A percentile compares a stretch with the other conserved stretches of the same genome.
phyloP scores from a whole-genome alignment of 2,329 filamentous ascomycete genomes.

The Rutstroemia sp. region DNA sequence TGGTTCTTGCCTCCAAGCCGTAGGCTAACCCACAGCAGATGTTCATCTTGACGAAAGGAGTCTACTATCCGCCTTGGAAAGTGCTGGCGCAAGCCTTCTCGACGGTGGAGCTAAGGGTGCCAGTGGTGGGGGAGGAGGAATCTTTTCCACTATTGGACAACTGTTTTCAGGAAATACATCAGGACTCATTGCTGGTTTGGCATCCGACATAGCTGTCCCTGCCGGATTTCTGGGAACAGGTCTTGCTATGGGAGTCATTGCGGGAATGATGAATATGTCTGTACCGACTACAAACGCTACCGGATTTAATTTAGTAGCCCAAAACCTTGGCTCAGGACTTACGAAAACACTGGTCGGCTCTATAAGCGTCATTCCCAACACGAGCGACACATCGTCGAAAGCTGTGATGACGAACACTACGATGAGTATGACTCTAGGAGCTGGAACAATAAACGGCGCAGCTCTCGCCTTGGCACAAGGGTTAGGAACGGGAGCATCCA shows the following conservation, averaged over 20 bases:
- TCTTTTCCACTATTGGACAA: background rate
- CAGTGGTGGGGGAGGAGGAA: background rate
- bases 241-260: background rate
- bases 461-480: conserved; percentile 7
- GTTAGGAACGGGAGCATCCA: conserved; percentile 11
- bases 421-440: background rate
- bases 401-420: background rate
- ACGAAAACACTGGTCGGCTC: background rate
- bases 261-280: background rate
- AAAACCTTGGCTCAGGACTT: background rate
- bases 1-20: background rate
- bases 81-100: background rate
- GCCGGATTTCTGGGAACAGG: background rate
- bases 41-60: background rate
- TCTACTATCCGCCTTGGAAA: background rate
- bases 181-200: background rate
- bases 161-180: background rate
- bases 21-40: background rate
- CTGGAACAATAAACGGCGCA: background rate
- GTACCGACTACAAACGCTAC: background rate
- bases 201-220: background rate
- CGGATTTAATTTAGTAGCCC: background rate
- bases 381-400: background rate
- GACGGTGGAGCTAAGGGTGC: background rate
- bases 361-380: background rate